Evolutionary conservation across 805 yeast species (phyloP).

Genomic region (Myxozyma geophila): DNA sequence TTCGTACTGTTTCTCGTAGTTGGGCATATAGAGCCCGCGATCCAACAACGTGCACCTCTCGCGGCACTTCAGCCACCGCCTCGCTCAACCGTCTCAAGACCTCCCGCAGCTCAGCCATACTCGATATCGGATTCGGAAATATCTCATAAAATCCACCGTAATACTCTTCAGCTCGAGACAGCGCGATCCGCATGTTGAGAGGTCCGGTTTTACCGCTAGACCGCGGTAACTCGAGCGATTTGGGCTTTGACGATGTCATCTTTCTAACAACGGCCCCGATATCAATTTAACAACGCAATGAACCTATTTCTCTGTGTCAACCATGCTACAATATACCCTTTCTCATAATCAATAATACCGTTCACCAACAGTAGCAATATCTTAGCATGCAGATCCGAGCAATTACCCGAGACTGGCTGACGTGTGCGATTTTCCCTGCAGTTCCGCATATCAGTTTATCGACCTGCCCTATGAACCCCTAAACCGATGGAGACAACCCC

Average conservation of each 20-base stretch:
- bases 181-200: not conserved
- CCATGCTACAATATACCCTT: too few relatives aligned
- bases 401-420: too few relatives aligned
- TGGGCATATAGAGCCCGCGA: slow-evolving; percentile 4
- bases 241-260: not conserved
- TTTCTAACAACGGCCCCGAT: not conserved
- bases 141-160: slow-evolving; percentile 2
- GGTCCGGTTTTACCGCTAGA: not conserved
- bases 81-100: not conserved
- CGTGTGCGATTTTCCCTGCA: too few relatives aligned
- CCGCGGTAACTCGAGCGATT: not conserved
- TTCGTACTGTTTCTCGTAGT: slow-evolving; percentile 3
- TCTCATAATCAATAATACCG: too few relatives aligned
- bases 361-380: too few relatives aligned
- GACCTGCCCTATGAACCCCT: too few relatives aligned
- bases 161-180: slow-evolving; percentile 3
- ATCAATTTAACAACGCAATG: not conserved
- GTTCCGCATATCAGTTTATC: too few relatives aligned
- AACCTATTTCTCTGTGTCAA: not conserved
- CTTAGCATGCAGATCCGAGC: too few relatives aligned
- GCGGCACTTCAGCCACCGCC: slow-evolving; percentile 10
- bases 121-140: not conserved
- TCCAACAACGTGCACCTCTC: slow-evolving; percentile 8
- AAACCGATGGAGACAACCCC: too few relatives aligned
- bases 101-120: slow-evolving; percentile 6